These are phyloP conservation scores for Debaryomyces tyrocola DNA, from an alignment of 805 yeast genomes.

Conservation along the genomic window DNA sequence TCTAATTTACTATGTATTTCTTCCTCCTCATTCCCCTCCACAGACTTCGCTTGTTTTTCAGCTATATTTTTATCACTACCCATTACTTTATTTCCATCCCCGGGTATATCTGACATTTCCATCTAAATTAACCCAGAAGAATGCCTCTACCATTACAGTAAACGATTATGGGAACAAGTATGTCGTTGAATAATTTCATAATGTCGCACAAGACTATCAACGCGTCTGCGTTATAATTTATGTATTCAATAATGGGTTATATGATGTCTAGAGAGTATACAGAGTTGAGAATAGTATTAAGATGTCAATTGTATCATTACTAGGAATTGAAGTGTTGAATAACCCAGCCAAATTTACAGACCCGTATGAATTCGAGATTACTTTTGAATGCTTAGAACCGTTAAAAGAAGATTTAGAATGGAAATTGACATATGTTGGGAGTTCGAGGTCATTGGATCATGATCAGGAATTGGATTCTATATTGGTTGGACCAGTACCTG, in stretches of 20 bases:
- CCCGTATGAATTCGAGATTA: conserved; percentile 94
- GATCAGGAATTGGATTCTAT: conserved; percentile 96
- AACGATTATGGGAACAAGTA: not conserved
- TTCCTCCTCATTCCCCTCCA: no score
- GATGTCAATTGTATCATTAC: conserved; percentile 91
- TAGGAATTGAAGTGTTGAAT: conserved; percentile 88
- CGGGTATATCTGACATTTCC: not conserved
- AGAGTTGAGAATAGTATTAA: not conserved
- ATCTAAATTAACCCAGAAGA: not conserved
- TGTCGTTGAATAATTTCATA: not conserved
- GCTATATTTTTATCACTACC: no score
- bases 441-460: conserved; percentile 90
- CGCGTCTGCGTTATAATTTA: not conserved
- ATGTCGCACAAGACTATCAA: not conserved
- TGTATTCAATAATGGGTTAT: not conserved
- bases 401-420: conserved; percentile 91
- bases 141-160: not conserved
- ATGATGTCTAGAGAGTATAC: not conserved
- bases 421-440: conserved; percentile 96
- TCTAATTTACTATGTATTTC: no score
- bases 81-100: no score
- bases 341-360: conserved; percentile 94
- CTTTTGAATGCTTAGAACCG: conserved; percentile 95
- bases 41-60: no score
- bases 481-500: conserved; percentile 98